Base-by-base conservation (phyloP, 352 stramenopile genomes). In the Globisporangium acanthophoron region DNA sequence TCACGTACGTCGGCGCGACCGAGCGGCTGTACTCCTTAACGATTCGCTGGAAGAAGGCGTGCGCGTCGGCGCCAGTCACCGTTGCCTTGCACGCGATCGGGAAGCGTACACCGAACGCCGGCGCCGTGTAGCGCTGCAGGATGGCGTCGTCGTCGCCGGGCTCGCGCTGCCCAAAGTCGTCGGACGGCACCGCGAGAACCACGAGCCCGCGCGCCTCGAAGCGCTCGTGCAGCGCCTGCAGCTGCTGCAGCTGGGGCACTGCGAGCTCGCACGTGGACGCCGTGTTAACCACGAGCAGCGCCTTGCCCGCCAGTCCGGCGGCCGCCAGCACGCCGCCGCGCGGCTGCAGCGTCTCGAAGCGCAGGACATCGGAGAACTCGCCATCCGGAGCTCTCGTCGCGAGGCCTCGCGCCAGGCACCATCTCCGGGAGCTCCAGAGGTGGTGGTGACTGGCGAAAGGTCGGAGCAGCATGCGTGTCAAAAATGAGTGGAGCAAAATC, bases 241-340 rank as follows among this genome's bases (percentile, higher is more conserved):
- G 59, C 39, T 67, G 73, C 39, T 69, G 60, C 16, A 91, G 61
- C 58, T 91, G 80, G 21, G 52, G 43, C 11, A 44, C 13, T 11
- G 80, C 71, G 52, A 70, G 60, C 1, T 54, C 62, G 63, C 80
- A 91, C 61, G 80, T 71, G 2, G 80, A 88, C 54, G 80, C 80
- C 33, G 80, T 91, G 65, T 91, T 91, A 51, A 85, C 73, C 45
- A 91, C 78, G 12, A 91, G 66, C 54, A 79, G 56, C 3, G 76
- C 70, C 48, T 78, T 80, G 41, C 70, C 61, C 46, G 49, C 56
- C 20, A 91, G 77, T 12, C 71, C 66, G 27, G 45, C 20, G 3
- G 66, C 61, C 33, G 61, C 65, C 37, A 90, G 69, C 20, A 64
- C 56, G 9, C 61, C 61, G 12, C 56, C 27, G 7, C 58, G 21